phyloP scores from a whole-genome alignment of 495 filamentous ascomycete genomes.

The Copromyces sp. region DNA sequence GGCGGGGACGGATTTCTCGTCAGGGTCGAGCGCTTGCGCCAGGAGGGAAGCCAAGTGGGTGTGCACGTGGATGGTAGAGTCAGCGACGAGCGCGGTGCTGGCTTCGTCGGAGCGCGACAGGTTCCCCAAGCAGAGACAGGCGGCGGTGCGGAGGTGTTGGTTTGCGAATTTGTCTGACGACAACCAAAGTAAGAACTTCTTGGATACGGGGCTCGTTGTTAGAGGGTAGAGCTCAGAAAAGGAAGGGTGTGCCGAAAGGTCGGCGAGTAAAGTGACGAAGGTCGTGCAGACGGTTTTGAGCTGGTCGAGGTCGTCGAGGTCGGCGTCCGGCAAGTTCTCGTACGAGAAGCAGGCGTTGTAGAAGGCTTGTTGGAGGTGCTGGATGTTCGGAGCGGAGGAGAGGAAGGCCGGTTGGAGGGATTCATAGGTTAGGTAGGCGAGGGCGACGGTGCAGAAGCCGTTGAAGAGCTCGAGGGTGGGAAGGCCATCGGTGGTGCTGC shows the following conservation, averaged over 20 bases:
- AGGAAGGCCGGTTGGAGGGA: constrained; percentile 37
- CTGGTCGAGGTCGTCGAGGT: constrained; percentile 40
- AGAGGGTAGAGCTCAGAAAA: constrained; percentile 36
- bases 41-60: constrained; percentile 45
- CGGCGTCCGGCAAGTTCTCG: constrained; percentile 12
- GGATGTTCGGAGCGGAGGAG: constrained; percentile 15
- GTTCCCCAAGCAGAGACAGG: constrained; percentile 69
- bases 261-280: constrained; percentile 49
- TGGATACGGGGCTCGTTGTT: constrained; percentile 30
- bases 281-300: constrained; percentile 44
- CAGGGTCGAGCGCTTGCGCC: constrained; percentile 13
- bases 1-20: constrained; percentile 8
- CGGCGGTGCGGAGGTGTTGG: constrained; percentile 54
- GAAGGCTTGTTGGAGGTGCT: constrained; percentile 24
- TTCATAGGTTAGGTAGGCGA: constrained; percentile 33
- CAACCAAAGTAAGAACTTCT: constrained; percentile 42
- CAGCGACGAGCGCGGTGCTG: constrained; percentile 44
- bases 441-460: constrained; percentile 24
- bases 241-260: constrained; percentile 48
- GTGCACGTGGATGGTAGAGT: constrained; percentile 36
- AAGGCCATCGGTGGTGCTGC: constrained; percentile 1
- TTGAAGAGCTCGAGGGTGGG: constrained; percentile 28
- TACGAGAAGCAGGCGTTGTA: constrained; percentile 20
- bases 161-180: not conserved
- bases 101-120: constrained; percentile 60